Conservation (phyloP, 78 protist species). For the Dictyostelium brefeldianum region DNA sequence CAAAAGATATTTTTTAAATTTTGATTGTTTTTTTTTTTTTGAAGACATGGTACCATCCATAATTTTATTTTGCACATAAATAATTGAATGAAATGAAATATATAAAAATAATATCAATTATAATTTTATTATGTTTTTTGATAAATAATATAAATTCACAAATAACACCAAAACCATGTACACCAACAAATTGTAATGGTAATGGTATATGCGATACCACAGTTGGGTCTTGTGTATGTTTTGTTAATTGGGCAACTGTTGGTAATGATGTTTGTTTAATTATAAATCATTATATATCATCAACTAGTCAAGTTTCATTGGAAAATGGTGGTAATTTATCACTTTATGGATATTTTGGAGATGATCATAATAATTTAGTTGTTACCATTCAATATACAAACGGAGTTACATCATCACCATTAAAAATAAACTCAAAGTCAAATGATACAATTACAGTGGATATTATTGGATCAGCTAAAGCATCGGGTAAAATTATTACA, state of each 20-base stretch:
- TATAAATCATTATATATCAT: not conserved
- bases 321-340: not conserved
- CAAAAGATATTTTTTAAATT: too few relatives aligned
- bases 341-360: not conserved
- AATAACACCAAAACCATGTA: too few relatives aligned
- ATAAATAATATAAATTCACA: too few relatives aligned
- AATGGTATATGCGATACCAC: too few relatives aligned
- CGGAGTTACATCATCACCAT: not conserved
- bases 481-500: not conserved
- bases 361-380: not conserved
- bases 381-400: too few relatives aligned
- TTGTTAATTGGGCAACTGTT: not conserved
- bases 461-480: not conserved
- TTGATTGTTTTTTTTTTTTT: too few relatives aligned
- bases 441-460: not conserved
- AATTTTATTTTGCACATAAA: too few relatives aligned
- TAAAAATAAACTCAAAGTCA: not conserved
- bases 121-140: too few relatives aligned
- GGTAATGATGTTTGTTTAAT: not conserved
- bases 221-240: not conserved
- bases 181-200: too few relatives aligned
- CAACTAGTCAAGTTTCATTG: not conserved
- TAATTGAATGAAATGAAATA: too few relatives aligned
- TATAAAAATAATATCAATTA: too few relatives aligned
- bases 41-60: too few relatives aligned